Conservation (phyloP, 345 rosid species). For the Heritiera littoralis region DNA sequence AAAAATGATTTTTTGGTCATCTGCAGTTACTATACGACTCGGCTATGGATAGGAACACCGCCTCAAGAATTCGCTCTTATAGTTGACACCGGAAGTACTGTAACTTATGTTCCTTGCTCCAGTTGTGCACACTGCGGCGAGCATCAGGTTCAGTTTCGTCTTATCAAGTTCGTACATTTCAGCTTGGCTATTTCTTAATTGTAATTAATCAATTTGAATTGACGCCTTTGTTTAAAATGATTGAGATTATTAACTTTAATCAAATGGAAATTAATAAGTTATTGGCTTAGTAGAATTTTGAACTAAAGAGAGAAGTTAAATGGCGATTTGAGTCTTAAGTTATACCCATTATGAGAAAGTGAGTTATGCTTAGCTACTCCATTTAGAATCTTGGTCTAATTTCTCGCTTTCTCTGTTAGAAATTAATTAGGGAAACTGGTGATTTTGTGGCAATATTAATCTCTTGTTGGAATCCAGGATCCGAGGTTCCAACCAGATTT, state of each 20-base stretch:
- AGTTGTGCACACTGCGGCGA: constrained; percentile 65
- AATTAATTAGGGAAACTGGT: background rate
- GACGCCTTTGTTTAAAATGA: background rate
- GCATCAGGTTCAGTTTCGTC: constrained; percentile 43
- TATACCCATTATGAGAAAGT: background rate
- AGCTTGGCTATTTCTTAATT: background rate
- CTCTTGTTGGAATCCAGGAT: constrained; percentile 46
- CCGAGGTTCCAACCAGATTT: constrained; percentile 67
- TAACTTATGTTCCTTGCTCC: constrained; percentile 79
- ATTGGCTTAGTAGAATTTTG: background rate
- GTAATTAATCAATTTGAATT: background rate
- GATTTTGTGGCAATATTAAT: constrained; percentile 14
- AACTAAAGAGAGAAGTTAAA: background rate
- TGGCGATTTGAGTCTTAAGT: background rate
- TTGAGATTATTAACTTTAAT: background rate
- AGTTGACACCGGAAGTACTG: constrained; percentile 80
- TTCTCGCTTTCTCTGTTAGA: background rate
- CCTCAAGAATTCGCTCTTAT: constrained; percentile 79
- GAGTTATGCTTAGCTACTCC: background rate
- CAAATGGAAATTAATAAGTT: background rate
- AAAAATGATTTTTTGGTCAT: background rate
- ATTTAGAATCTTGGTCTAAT: background rate
- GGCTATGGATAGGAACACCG: constrained; percentile 74
- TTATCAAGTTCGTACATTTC: constrained; percentile 3
- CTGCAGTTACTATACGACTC: constrained; percentile 62